These are phyloP conservation scores for Peronospora belbahrii DNA, from an alignment of 352 stramenopile genomes.

Conservation along the genomic window DNA sequence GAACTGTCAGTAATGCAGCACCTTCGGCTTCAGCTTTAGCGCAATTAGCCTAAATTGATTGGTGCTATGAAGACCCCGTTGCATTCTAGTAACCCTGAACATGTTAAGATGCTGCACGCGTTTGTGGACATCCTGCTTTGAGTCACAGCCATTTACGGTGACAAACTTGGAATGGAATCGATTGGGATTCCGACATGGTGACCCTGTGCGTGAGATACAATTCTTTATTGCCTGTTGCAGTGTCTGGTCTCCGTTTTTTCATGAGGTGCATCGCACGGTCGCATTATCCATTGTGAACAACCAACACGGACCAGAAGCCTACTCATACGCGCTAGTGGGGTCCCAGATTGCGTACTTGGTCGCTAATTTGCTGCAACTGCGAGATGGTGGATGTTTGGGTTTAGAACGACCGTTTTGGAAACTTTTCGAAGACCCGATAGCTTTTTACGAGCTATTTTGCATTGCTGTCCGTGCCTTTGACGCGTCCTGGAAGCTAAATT, in stretches of 20 bases:
- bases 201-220: constrained; percentile 65
- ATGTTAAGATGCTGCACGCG: constrained; percentile 59
- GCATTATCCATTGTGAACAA: constrained; percentile 64
- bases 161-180: constrained; percentile 44
- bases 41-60: constrained; percentile 63
- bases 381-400: constrained; percentile 63
- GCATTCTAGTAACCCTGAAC: constrained; percentile 50
- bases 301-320: constrained; percentile 46
- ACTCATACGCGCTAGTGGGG: constrained; percentile 50
- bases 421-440: constrained; percentile 79
- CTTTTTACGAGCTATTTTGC: constrained; percentile 76
- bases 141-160: constrained; percentile 47
- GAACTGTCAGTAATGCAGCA: constrained; percentile 22
- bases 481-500: constrained; percentile 49
- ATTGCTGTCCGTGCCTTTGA: constrained; percentile 69
- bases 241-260: constrained; percentile 81
- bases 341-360: constrained; percentile 52
- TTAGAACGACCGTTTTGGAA: constrained; percentile 76
- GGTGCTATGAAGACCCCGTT: constrained; percentile 55
- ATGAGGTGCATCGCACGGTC: constrained; percentile 56
- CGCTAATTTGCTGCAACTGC: constrained; percentile 63
- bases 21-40: constrained; percentile 50
- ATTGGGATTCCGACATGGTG: constrained; percentile 57
- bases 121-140: constrained; percentile 66
- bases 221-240: constrained; percentile 62